phyloP scores from a whole-genome alignment of 805 yeast genomes.

The Crinitomyces ghanaensis region DNA sequence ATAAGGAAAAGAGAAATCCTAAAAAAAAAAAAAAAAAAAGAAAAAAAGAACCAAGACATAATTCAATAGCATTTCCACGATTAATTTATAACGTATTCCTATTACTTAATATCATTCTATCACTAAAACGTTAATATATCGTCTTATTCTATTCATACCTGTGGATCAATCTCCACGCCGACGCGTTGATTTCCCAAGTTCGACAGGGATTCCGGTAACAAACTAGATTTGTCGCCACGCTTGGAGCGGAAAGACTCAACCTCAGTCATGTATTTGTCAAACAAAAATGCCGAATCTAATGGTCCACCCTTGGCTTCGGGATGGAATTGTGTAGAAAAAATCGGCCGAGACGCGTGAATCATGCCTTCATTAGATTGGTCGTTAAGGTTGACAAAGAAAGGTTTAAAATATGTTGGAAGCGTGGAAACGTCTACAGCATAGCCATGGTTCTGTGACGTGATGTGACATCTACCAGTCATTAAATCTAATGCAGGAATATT shows the following conservation, averaged over 20 bases:
- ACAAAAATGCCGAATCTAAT: slow-evolving; percentile 78
- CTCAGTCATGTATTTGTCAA: slow-evolving; percentile 75
- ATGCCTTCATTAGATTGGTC: slow-evolving; percentile 97
- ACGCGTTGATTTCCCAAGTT: slow-evolving; percentile 34
- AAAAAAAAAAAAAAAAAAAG: too few species aligned
- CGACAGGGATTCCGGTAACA: too few species aligned
- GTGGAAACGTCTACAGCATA: slow-evolving; percentile 86
- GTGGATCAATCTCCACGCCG: slow-evolving; percentile 31
- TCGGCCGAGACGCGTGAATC: slow-evolving; percentile 78
- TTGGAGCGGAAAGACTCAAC: slow-evolving; percentile 44
- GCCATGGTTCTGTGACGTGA: slow-evolving; percentile 98
- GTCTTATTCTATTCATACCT: slow-evolving; percentile 10
- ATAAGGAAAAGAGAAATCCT: too few species aligned
- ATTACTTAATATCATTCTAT: too few species aligned
- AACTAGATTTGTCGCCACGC: slow-evolving; percentile 32
- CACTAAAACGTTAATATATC: too few species aligned
- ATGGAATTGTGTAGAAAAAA: slow-evolving; percentile 95
- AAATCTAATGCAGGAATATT: slow-evolving; percentile 93
- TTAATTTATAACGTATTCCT: too few species aligned
- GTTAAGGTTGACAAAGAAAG: slow-evolving; percentile 84
- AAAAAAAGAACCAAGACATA: too few species aligned
- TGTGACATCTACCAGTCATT: slow-evolving; percentile 86
- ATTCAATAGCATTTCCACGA: too few species aligned
- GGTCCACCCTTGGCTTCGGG: slow-evolving; percentile 99
- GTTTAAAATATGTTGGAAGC: slow-evolving; percentile 65